Conservation (phyloP, 129 eudicot genomes). For the Flaveria trinervia region DNA sequence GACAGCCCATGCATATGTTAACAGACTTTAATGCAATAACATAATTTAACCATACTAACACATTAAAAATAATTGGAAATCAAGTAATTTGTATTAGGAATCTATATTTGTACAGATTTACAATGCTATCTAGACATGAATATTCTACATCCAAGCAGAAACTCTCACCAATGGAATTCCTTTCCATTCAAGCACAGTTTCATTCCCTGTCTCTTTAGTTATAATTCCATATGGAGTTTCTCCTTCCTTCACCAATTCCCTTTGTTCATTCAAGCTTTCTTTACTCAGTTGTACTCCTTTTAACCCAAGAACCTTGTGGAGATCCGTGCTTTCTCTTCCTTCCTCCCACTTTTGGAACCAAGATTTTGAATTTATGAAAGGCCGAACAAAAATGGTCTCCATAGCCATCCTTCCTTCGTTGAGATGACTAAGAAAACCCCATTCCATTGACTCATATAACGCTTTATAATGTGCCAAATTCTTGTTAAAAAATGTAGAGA, state of each 20-base stretch:
- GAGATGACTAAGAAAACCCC: slow-evolving; percentile 47
- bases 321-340: slow-evolving; percentile 1
- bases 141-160: slow-evolving; percentile 45
- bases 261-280: slow-evolving; percentile 48
- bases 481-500: slow-evolving; percentile 39
- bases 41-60: neutral
- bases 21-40: neutral
- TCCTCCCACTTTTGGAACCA: slow-evolving; percentile 64
- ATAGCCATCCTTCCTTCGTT: slow-evolving; percentile 61
- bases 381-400: slow-evolving; percentile 58
- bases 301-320: slow-evolving; percentile 17
- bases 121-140: slow-evolving; percentile 10
- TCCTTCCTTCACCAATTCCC: slow-evolving; percentile 54
- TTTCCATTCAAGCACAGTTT: slow-evolving; percentile 66
- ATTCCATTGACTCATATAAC: slow-evolving; percentile 55
- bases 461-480: slow-evolving; percentile 54
- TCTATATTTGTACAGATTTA: slow-evolving; percentile 10
- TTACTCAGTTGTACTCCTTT: slow-evolving; percentile 39
- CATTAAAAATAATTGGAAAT: slow-evolving; percentile 9
- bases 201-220: slow-evolving; percentile 41
- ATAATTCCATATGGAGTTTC: slow-evolving; percentile 42
- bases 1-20: neutral
- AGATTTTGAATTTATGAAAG: slow-evolving; percentile 42
- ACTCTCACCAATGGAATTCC: slow-evolving; percentile 60
- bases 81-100: slow-evolving; percentile 7